Base-by-base conservation (phyloP, 139 green algal species). In the Raphidocelis subcapitata region DNA sequence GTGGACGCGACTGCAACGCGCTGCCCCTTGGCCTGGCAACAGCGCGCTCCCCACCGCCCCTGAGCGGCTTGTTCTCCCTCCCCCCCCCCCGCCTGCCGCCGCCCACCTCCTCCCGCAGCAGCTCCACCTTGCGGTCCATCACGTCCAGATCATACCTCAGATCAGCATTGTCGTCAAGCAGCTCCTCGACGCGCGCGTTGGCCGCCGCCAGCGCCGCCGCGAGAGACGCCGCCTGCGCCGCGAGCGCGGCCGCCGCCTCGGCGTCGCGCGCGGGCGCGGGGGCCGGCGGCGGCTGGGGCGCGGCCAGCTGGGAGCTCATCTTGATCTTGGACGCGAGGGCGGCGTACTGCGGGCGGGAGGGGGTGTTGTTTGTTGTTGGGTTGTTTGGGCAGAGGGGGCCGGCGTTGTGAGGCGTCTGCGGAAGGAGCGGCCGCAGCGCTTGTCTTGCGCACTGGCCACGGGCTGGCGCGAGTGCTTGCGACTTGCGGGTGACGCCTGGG, bases 91-190 rank as follows among this genome's bases (percentile, higher is more conserved):
- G 36, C 63, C 37, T 33, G 37, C 37, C 23, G 12, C 36, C 63
- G 23, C 68, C 29, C 56, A 77, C 70, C 70, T 78, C 72, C 29
- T 78, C 72, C 15, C 72, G 52, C 62, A 78, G 37, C 35, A 78
- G 72, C 49, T 78, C 72, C 65, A 78, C 63, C 41, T 78, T 78
- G n/a, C 63, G 64, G 33, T 77, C 70, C 33, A 79, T 56, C 14
- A 75, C 52, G 15, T 76, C 71, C 29, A 74, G 52, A 36, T 82
- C 66, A 41, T 68, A 76, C 54, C 65, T 36, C 37, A 74, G 35
- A 3, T 64, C 74, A 28, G 75, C 73, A 16, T 61, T 56, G 26
- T 81, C 77, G 18, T 80, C 69, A 23, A 72, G 49, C 5, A 71
- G 65, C n/a, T 60, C 70, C 32, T 68, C 61, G 52, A 75, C 68